Base-by-base conservation (phyloP, 805 yeast species). In the Clavispora asparagi region DNA sequence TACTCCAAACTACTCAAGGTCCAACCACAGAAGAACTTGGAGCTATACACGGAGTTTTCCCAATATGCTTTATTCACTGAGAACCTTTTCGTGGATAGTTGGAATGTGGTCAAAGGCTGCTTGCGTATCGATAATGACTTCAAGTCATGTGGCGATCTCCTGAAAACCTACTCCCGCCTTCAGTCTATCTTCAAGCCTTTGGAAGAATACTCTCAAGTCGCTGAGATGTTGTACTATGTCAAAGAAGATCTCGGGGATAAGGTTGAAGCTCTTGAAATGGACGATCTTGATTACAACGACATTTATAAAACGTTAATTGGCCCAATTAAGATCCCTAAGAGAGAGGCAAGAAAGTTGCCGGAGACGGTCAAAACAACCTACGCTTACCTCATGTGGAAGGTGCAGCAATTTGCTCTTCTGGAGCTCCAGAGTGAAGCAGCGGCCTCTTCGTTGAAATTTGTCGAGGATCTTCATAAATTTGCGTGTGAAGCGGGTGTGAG, bases 51-150 rank as follows among this genome's bases (percentile, higher is more conserved):
- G 17, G 45, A 47, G 13, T 44, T 62, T 16, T 53, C 75, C 1
- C 59, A 65, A 25, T 63, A 60, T 46, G 53, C 68, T 46, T 63
- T 77, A 42, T 82, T 73, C 54, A 76, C 81, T 7, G 70, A 81
- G 35, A 68, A 71, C 33, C 79, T 80, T 36, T 79, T 74, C 48
- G 78, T 78, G 13, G 71, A 72, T 25, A 76, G 85, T 0, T 64
- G 77, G 55, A 71, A 63, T 48, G 70, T 73, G 35, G 70, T 83
- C 25, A 78, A 83, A 53, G 81, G 77, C 51, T 90, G 97, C 61
- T 67, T 92, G 41, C 81, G 85, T 45, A 74, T 80, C 39, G 92
- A 92, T 62, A 86, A 88, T 63, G 97, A 88, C 51, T 77, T 75
- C 52, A 66, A 67, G 26, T 67, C 64, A 2, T 89, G 96, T 62